Percentiles rank a stretch among this genome's conserved stretches.
Conservation (phyloP, 805 yeast species). For the Kuraishia ogatae region DNA sequence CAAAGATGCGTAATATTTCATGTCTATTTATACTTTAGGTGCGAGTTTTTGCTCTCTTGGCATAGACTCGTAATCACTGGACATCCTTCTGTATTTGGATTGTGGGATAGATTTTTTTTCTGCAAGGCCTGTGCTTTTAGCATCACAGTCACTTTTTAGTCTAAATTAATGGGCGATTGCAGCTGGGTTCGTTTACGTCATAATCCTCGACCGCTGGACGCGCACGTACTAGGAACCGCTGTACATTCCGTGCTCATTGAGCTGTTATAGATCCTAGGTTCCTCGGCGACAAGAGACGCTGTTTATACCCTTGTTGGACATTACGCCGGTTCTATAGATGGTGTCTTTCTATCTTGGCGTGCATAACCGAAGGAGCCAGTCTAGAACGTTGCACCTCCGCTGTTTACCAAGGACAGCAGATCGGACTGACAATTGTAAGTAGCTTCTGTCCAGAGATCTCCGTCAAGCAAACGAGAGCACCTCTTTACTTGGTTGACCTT, state of each 20-base stretch:
- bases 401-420: neutral
- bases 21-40: neutral
- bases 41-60: neutral
- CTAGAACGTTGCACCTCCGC: neutral
- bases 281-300: neutral
- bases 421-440: neutral
- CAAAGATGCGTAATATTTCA: no score
- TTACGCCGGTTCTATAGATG: neutral
- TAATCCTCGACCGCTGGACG: neutral
- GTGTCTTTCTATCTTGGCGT: neutral
- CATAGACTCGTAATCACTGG: no score
- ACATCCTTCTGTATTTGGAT: no score
- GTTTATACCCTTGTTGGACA: neutral
- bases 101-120: no score
- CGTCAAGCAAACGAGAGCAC: neutral
- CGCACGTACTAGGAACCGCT: neutral
- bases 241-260: neutral
- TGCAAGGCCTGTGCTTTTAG: no score
- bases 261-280: neutral
- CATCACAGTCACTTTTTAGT: no score
- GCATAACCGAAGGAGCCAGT: neutral
- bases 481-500: neutral
- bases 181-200: neutral
- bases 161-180: neutral
- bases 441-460: neutral